Evolutionary conservation across 164 flowering plant genomes (phyloP), one percentile per base, ranked within the genome.

Genomic region (Nelumbo lutea): DNA sequence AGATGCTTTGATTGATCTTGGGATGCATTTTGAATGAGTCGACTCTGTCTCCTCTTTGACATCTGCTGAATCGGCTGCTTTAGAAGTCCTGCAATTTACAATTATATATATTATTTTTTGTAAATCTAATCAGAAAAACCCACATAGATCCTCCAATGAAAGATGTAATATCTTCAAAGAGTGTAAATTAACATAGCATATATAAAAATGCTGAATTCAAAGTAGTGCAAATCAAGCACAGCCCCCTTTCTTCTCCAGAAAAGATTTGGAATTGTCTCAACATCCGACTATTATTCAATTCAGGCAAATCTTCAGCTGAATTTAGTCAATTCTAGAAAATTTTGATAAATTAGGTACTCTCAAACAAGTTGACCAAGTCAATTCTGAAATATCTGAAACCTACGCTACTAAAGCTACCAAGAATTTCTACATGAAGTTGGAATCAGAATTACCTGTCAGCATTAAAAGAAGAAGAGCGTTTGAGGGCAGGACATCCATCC

Each of bases 391-490:
- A 6, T 40, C 57, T 50, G 42, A 10, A 48, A 14, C n/a, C 9
- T 13, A 15, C 5, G 11, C 53, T 2, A 9, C 43, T 53, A 42
- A 0, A 44, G 42, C 42, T 51, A 4, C 68, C 27, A n/a, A 59
- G 42, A 66, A 8, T 40, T 65, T 13, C 58, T 66, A 68, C 56
- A 27, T 27, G 14, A 42, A 67, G 5, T 5, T 43, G 9, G 45
- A 65, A 10, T 9, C 38, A 58, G 47, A 58, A n/a, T 69, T 65
- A 96, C 99, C 97, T 83, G 76, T 90, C 96, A 61, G 93, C 96
- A 75, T 96, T 88, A 77, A 75, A 93, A 42, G 99, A 96, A 55
- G 93, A 87, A 63, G 94, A 93, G 14, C 96, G 86, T 69, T 91
- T 93, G 39, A 96, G 81, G 67, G 79, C 40, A 8, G 68, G 43